Base-by-base conservation (phyloP, 2,329 filamentous ascomycete genomes). In the Phaeophleospora eucalypticola region DNA sequence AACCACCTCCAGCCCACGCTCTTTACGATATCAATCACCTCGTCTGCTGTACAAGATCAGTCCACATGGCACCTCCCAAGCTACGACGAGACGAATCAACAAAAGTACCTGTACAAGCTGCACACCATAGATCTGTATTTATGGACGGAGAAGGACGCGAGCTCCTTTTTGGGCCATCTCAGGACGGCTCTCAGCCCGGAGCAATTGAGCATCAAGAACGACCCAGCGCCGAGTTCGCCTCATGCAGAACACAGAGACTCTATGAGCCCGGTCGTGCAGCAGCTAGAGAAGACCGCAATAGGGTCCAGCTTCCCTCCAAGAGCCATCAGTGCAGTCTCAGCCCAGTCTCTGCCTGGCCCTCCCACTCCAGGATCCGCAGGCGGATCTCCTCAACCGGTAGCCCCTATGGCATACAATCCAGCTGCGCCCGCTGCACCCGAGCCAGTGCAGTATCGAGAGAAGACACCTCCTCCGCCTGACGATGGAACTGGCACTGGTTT, bases 101-200 rank as follows among this genome's bases (percentile, higher is more conserved):
- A 79, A 63, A 88, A 86, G 65, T 89, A 89, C 65, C 80, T 89
- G 73, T 89, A 89, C 70, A 82, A 81, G 63, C 76, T 91, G 6
- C 82, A 88, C 63, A 84, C 83, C 0, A 65, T 90, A 47, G 86
- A 90, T 61, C 71, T 90, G 12, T 91, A 91, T 70, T 86, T 90
- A 61, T 89, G 85, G 84, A 87, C 82, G 0, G 79, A 81, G 50
- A 75, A 81, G 46, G 86, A 90, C 67, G 85, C 86, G 1, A 70
- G 81, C 20, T 77, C 81, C 46, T 87, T 90, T 54, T 70, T 89
- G 51, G 84, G 84, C 58, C 82, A 81, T 12, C 71, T 88, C 45
- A 74, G 83, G 41, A 76, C 81, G 45, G 78, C 88, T 3, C 66
- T 88, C 19, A 82, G 85, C 3, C 63, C 74, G 0, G 67, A 73